Conservation (phyloP, 73 alveolate genomes). For the Paraurostyla sp. region DNA sequence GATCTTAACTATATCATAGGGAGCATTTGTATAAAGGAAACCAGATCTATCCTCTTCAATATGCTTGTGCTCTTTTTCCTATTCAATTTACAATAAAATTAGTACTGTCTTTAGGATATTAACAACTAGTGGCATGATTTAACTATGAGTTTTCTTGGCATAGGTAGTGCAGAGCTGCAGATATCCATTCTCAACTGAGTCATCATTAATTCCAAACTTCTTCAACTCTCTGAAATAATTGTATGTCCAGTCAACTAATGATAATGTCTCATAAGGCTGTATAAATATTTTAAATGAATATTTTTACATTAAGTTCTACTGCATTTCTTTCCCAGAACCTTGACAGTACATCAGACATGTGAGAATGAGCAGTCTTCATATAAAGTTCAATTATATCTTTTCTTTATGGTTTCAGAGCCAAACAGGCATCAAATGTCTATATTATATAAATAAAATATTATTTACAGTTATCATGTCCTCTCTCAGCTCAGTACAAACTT, state of each 20-base stretch:
- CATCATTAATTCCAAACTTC: slow-evolving; percentile 78
- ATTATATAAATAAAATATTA: background rate
- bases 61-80: slow-evolving; percentile 59
- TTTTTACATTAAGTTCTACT: slow-evolving; percentile 21
- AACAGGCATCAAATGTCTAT: slow-evolving; percentile 80
- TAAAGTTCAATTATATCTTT: slow-evolving; percentile 75
- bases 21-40: slow-evolving; percentile 67
- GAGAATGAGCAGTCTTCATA: slow-evolving; percentile 71
- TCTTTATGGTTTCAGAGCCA: slow-evolving; percentile 75
- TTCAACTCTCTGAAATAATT: slow-evolving; percentile 56
- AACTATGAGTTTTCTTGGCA: slow-evolving; percentile 65
- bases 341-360: slow-evolving; percentile 66
- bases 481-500: slow-evolving; percentile 40
- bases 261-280: slow-evolving; percentile 52
- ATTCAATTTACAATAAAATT: background rate
- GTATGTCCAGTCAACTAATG: slow-evolving; percentile 75
- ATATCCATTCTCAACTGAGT: slow-evolving; percentile 71
- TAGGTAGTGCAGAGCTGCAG: slow-evolving; percentile 61
- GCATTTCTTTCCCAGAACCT: slow-evolving; percentile 68
- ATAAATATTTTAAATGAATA: background rate
- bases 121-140: slow-evolving; percentile 58
- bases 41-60: slow-evolving; percentile 64
- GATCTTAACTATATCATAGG: slow-evolving; percentile 64
- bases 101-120: slow-evolving; percentile 56
- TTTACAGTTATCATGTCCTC: slow-evolving; percentile 71